These are phyloP conservation scores for Zygosaccharomyces sapae DNA, from an alignment of 1,139 yeast species.

Conservation along the genomic window DNA sequence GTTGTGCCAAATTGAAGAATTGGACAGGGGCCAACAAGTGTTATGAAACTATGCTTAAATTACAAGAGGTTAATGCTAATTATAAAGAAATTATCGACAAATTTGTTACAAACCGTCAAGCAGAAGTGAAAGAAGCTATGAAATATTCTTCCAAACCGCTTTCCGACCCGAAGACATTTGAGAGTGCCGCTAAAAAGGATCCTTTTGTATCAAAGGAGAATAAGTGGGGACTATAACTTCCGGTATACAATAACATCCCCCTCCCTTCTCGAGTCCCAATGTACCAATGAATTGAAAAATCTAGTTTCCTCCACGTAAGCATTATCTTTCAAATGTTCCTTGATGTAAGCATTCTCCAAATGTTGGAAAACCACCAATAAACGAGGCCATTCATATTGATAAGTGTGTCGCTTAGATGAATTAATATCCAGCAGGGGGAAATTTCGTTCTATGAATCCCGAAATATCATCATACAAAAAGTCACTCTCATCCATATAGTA, in stretches of 20 bases:
- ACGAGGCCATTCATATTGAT: constrained; percentile 59
- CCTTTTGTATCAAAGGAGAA: constrained; percentile 7
- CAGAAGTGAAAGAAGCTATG: constrained; percentile 8
- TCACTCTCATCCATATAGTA: constrained; percentile 84
- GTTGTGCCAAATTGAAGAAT: constrained; percentile 27
- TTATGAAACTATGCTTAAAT: constrained; percentile 16
- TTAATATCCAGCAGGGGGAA: constrained; percentile 39
- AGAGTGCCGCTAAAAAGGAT: constrained; percentile 5
- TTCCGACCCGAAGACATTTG: background rate
- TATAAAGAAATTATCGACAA: constrained; percentile 12
- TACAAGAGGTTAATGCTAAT: constrained; percentile 9
- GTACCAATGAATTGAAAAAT: constrained; percentile 74
- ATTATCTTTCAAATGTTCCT: constrained; percentile 39
- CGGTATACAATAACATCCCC: constrained; percentile 71
- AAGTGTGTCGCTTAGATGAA: constrained; percentile 25
- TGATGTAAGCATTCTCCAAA: constrained; percentile 44
- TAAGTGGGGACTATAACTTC: constrained; percentile 17
- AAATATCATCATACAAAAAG: constrained; percentile 65
- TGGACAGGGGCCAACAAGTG: constrained; percentile 30
- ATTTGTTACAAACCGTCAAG: constrained; percentile 9
- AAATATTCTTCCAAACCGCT: constrained; percentile 6
- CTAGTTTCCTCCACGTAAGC: constrained; percentile 49
- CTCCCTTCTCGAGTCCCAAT: constrained; percentile 77
- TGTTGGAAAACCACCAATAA: constrained; percentile 71
- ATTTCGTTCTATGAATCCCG: constrained; percentile 45